Evolutionary conservation across 352 stramenopile species (phyloP).

Genomic region (Globisporangium cylindrosporum): DNA sequence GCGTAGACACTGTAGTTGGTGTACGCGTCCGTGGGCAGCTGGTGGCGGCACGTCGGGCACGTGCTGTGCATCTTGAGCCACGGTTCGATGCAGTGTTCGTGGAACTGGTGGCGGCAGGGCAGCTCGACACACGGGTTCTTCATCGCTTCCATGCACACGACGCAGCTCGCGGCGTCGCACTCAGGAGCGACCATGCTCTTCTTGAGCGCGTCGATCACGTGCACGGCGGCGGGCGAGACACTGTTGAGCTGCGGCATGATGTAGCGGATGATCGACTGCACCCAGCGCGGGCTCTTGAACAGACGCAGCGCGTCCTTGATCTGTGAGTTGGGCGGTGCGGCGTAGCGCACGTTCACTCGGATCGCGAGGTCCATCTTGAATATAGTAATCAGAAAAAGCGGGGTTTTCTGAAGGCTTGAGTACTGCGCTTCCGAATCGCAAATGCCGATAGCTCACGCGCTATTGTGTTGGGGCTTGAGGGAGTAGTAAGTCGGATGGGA

Average conservation of each 20-base stretch:
- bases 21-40: slow-evolving; percentile 75
- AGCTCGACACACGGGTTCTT: slow-evolving; percentile 54
- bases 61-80: slow-evolving; percentile 88
- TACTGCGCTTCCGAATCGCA: slow-evolving; percentile 1
- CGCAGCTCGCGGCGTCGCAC: slow-evolving; percentile 37
- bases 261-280: slow-evolving; percentile 89
- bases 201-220: slow-evolving; percentile 65
- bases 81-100: slow-evolving; percentile 74
- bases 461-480: background rate
- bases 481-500: background rate
- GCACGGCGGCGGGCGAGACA: slow-evolving; percentile 66
- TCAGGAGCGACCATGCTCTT: slow-evolving; percentile 25
- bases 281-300: slow-evolving; percentile 88
- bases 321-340: slow-evolving; percentile 78
- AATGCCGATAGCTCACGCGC: slow-evolving; percentile 1
- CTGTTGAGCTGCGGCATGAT: slow-evolving; percentile 88
- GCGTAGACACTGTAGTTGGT: slow-evolving; percentile 89
- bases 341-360: slow-evolving; percentile 86
- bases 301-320: slow-evolving; percentile 85
- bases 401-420: background rate
- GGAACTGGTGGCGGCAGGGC: slow-evolving; percentile 80
- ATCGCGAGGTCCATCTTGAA: slow-evolving; percentile 80
- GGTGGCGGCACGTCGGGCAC: slow-evolving; percentile 77
- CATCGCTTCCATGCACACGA: slow-evolving; percentile 84
- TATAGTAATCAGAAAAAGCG: background rate